Evolutionary conservation across 257 asterid species (phyloP).

Genomic region (Vinca minor): DNA sequence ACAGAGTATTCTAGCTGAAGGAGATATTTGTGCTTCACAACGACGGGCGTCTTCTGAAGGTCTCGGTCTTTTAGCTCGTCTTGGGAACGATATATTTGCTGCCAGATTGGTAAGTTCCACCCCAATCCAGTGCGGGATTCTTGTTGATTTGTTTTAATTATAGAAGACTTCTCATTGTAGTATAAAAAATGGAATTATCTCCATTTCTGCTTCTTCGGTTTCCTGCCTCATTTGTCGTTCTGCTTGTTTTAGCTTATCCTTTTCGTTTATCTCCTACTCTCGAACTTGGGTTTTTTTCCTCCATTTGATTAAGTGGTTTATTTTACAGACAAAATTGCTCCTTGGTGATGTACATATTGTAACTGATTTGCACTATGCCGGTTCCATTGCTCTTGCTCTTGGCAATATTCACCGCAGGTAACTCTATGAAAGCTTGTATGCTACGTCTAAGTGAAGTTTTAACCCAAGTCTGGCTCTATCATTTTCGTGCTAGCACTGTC

Average conservation of each 20-base stretch:
- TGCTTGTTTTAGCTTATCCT: background rate
- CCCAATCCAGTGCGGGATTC: background rate
- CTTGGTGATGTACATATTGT: constrained; percentile 57
- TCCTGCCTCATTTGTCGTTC: background rate
- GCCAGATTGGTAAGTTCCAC: constrained; percentile 82
- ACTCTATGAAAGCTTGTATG: constrained; percentile 20
- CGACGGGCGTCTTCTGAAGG: constrained; percentile 97
- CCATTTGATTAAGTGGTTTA: constrained; percentile 26
- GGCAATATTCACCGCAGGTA: constrained; percentile 99
- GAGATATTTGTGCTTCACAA: constrained; percentile 91
- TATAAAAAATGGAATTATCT: background rate
- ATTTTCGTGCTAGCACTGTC: background rate
- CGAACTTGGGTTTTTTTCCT: constrained; percentile 15
- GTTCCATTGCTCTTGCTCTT: constrained; percentile 86
- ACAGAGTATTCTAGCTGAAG: constrained; percentile 88
- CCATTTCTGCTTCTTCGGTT: background rate
- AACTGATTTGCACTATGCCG: constrained; percentile 62
- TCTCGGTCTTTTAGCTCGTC: constrained; percentile 93
- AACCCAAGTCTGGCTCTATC: background rate
- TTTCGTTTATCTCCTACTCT: constrained; percentile 14
- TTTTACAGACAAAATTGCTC: constrained; percentile 71
- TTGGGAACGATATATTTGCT: constrained; percentile 86
- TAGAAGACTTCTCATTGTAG: background rate
- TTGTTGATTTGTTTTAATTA: background rate
- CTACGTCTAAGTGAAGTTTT: background rate